These are phyloP conservation scores for Takashimella tepidaria DNA, from an alignment of 1,284 basidiomycete genomes.

Conservation along the genomic window DNA sequence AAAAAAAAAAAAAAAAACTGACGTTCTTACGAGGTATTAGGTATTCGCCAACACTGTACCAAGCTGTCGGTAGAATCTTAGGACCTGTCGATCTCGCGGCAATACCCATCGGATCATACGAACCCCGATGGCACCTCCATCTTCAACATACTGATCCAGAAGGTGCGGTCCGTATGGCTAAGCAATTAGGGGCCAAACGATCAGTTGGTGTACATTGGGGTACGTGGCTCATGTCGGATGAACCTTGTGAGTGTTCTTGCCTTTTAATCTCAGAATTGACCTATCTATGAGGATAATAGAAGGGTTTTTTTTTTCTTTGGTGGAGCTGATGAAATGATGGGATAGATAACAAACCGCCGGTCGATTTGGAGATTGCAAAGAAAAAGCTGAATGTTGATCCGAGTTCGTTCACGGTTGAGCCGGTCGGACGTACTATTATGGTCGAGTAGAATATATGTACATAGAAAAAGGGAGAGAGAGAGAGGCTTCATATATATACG, in stretches of 20 bases:
- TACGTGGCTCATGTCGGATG: slow-evolving; percentile 51
- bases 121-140: slow-evolving; percentile 47
- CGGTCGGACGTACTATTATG: slow-evolving; percentile 38
- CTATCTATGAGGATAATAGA: too few relatives aligned
- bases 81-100: slow-evolving; percentile 50
- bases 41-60: slow-evolving; percentile 48
- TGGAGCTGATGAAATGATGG: too few relatives aligned
- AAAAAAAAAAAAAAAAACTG: too few relatives aligned
- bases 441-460: slow-evolving; percentile 20
- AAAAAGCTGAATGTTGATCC: slow-evolving; percentile 30
- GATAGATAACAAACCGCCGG: slow-evolving; percentile 40
- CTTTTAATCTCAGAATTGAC: too few relatives aligned
- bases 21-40: slow-evolving; percentile 26
- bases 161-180: slow-evolving; percentile 47
- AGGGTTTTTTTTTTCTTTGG: too few relatives aligned
- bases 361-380: slow-evolving; percentile 36
- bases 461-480: too few relatives aligned
- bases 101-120: slow-evolving; percentile 50
- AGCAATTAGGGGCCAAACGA: slow-evolving; percentile 38
- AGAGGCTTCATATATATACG: too few relatives aligned
- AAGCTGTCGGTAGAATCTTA: slow-evolving; percentile 47
- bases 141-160: slow-evolving; percentile 49
- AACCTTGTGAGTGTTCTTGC: slow-evolving; percentile 36
- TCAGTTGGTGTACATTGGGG: slow-evolving; percentile 51
- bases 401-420: slow-evolving; percentile 31